These are phyloP conservation scores for Barnettozyma vustinii DNA, from an alignment of 805 yeast genomes.

Conservation along the genomic window DNA sequence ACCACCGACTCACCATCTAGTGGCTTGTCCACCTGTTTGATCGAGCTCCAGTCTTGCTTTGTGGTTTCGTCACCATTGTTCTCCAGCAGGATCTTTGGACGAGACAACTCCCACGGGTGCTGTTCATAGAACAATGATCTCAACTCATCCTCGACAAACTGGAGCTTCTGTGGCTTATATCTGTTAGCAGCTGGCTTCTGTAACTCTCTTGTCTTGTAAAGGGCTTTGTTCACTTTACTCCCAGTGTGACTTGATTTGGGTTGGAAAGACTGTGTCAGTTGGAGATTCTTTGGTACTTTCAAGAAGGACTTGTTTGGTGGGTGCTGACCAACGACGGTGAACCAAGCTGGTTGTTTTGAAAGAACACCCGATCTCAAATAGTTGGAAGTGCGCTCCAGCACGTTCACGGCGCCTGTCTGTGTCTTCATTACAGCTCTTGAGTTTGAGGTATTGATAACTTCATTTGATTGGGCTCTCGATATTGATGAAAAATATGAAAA, in stretches of 20 bases:
- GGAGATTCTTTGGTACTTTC: slow-evolving; percentile 21
- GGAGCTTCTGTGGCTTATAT: slow-evolving; percentile 20
- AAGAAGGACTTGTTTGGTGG: slow-evolving; percentile 69
- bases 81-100: slow-evolving; percentile 82
- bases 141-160: slow-evolving; percentile 60
- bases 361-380: slow-evolving; percentile 68
- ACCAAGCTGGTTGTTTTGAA: slow-evolving; percentile 80
- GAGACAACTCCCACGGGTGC: slow-evolving; percentile 97
- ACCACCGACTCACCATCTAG: slow-evolving; percentile 89
- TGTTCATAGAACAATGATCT: slow-evolving; percentile 80
- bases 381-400: slow-evolving; percentile 77
- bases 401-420: slow-evolving; percentile 68
- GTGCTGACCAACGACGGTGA: slow-evolving; percentile 69
- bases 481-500: background rate
- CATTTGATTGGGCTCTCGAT: too few species aligned
- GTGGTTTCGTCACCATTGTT: slow-evolving; percentile 53
- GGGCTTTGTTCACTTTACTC: slow-evolving; percentile 8
- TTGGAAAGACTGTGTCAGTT: slow-evolving; percentile 13
- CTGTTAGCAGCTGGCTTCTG: slow-evolving; percentile 10
- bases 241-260: slow-evolving; percentile 6
- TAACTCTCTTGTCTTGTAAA: slow-evolving; percentile 30
- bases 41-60: slow-evolving; percentile 67
- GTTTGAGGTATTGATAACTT: background rate
- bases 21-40: slow-evolving; percentile 67
- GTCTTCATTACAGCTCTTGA: slow-evolving; percentile 49